Evolutionary conservation across 2,329 filamentous ascomycete genomes (phyloP), one percentile per base, ranked within the genome.

Genomic region (Fusarium papillatum): DNA sequence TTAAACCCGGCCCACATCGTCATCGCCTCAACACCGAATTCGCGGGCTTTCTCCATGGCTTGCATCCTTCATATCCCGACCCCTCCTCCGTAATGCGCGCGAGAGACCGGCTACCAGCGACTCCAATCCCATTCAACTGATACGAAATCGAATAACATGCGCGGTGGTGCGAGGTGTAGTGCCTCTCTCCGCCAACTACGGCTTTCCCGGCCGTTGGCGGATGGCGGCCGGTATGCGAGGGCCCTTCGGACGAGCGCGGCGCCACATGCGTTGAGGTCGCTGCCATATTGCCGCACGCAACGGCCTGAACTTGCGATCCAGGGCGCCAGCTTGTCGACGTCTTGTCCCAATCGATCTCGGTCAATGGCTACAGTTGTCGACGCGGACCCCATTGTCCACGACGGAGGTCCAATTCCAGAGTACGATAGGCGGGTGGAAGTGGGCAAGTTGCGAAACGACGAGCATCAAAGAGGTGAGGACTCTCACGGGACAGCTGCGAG

Each of bases 361-460:
- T 73, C 79, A 65, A 74, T 84, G 74, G 81, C 82, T 26, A 84
- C 82, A 8, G 80, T 79, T 39, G 78, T 76, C 29, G 73, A 74
- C 17, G 61, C 64, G 24, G 77, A 76, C 31, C 72, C 75, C 70
- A 34, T 38, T 46, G 59, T 71, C 8, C 84, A 86, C 59, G 81
- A 84, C 50, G 82, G 87, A 73, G 96, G 96, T 0, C 97, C 97
- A 4, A 89, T 98, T 80, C 90, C 92, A 75, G 96, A 98, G 84
- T 99, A 99, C 84, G 94, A 98, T 83, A 88, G 90, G 71, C 91
- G 96, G 59, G 96, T 99, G 11, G 88, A 92, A 59, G 86, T 88
- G 53, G 95, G 95, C 14, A 87, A 91, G 61, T 83, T 99, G 75
- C 90, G 94, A 75, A 95, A 98, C 83, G 97, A 99, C 82, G 92